Percentiles rank a stretch among this genome's conserved stretches.
Conservation (phyloP, 225 moss, liverwort and hornwort species). For the Bryum argenteum region DNA sequence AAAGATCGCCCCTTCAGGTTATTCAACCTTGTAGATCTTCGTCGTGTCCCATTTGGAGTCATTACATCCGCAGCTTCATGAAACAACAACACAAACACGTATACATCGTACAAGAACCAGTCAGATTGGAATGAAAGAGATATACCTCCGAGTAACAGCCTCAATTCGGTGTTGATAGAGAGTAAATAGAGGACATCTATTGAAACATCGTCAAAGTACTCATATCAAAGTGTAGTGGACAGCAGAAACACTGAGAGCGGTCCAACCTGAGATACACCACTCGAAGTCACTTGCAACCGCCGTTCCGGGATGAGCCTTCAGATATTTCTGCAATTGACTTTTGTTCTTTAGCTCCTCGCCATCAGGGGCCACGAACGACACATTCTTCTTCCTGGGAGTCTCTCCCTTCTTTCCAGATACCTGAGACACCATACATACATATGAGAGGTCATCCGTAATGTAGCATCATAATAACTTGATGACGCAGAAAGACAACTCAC, state of each 20-base stretch:
- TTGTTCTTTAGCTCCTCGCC: slow-evolving; percentile 83
- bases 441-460: slow-evolving; percentile 3
- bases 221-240: slow-evolving; percentile 7
- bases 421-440: slow-evolving; percentile 39
- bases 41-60: slow-evolving; percentile 69
- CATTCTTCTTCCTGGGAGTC: slow-evolving; percentile 83
- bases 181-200: slow-evolving; percentile 16
- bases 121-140: slow-evolving; percentile 8
- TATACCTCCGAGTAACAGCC: slow-evolving; percentile 7
- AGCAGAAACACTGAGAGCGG: slow-evolving; percentile 11
- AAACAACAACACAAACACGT: slow-evolving; percentile 29
- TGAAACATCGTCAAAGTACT: neutral
- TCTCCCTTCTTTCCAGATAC: slow-evolving; percentile 63
- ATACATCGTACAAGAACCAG: slow-evolving; percentile 19
- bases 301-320: slow-evolving; percentile 71
- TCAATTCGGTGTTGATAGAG: neutral
- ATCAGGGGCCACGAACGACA: slow-evolving; percentile 70
- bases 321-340: slow-evolving; percentile 74
- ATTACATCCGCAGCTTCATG: slow-evolving; percentile 37
- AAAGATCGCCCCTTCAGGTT: slow-evolving; percentile 49
- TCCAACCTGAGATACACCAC: slow-evolving; percentile 65
- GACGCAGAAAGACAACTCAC: neutral
- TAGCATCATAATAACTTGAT: slow-evolving; percentile 2
- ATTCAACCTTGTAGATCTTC: slow-evolving; percentile 88
- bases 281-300: slow-evolving; percentile 68